Percentiles rank a stretch among this genome's conserved stretches.
Evolutionary conservation across 768 basidiomycete species (phyloP).

Genomic region (Mycena floridula): DNA sequence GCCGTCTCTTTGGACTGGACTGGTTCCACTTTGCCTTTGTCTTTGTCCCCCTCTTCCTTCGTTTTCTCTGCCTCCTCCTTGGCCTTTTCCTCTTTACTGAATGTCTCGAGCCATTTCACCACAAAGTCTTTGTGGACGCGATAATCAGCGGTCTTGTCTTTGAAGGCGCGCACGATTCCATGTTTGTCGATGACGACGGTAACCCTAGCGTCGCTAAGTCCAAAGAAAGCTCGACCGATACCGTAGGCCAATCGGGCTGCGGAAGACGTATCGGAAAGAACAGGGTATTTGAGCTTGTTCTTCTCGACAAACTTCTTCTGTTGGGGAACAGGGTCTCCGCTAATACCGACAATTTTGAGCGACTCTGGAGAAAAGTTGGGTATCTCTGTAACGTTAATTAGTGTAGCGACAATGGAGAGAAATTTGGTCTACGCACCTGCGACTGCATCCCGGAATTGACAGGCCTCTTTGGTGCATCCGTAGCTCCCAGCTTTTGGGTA

Average conservation of each 20-base stretch:
- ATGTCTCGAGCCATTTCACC: constrained; percentile 53
- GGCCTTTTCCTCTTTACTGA: constrained; percentile 35
- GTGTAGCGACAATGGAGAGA: not conserved
- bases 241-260: constrained; percentile 57
- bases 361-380: constrained; percentile 59
- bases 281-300: constrained; percentile 71
- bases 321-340: constrained; percentile 60
- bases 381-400: too few relatives aligned
- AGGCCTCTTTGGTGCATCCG: constrained; percentile 80
- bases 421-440: constrained; percentile 35
- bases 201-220: constrained; percentile 55
- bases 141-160: constrained; percentile 57
- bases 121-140: constrained; percentile 69
- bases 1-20: too few relatives aligned
- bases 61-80: too few relatives aligned
- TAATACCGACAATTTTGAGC: constrained; percentile 68
- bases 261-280: constrained; percentile 67
- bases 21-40: too few relatives aligned
- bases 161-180: constrained; percentile 58
- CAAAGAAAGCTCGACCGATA: constrained; percentile 63
- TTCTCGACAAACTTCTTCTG: constrained; percentile 74
- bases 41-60: too few relatives aligned
- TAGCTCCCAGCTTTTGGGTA: constrained; percentile 72
- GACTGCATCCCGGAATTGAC: constrained; percentile 76
- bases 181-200: constrained; percentile 75